Base-by-base conservation (phyloP, 2,329 filamentous ascomycete species). In the Alternaria sp. region DNA sequence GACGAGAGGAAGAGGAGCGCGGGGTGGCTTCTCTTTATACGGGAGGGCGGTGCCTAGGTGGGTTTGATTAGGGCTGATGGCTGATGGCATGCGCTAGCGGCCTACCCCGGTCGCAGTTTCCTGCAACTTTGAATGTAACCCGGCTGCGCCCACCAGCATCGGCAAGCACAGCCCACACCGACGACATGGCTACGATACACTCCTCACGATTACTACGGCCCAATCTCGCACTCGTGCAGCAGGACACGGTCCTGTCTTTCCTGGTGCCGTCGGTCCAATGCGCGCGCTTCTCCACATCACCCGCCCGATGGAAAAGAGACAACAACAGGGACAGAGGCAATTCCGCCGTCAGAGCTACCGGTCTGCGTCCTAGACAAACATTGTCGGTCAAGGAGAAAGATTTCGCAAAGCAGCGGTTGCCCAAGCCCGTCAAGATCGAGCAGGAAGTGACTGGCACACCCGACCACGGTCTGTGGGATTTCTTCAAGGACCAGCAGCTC, bases 391-490 rank as follows among this genome's bases (percentile, higher is more conserved):
- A 88, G 45, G 88, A 90, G 73, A 86, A 90, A 47, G 85, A 89
- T 54, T 70, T 73, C 59, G 67, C 59, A 21, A 73, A 72, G 49
- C 70, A 71, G 63, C 59, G 66, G 57, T 83, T 97, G 59, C 95
- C 95, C 1, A 86, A 87, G 75, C 94, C 96, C 7, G 87, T 89
- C 7, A 85, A 90, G 59, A 82, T 83, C 1, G 85, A 85, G 64
- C 85, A 88, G 75, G 87, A 88, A 62, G 79, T 91, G 30, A 78
- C 87, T 66, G 86, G 84, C 32, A 90, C 93, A 76, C 85, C 88
- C 26, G 82, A 94, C 68, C 96, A 99, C 81, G 95, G 93, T 28
- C 89, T 99, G 11, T 98, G 92, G 91, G 90, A 88, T 1, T 99
- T 99, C 83, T 98, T 99, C 73, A 85, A 85, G 66, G 86, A 90